A percentile compares a stretch with the other conserved stretches of the same genome.
Conservation (phyloP, 768 basidiomycete species). For the Dioszegia aurantiaca region DNA sequence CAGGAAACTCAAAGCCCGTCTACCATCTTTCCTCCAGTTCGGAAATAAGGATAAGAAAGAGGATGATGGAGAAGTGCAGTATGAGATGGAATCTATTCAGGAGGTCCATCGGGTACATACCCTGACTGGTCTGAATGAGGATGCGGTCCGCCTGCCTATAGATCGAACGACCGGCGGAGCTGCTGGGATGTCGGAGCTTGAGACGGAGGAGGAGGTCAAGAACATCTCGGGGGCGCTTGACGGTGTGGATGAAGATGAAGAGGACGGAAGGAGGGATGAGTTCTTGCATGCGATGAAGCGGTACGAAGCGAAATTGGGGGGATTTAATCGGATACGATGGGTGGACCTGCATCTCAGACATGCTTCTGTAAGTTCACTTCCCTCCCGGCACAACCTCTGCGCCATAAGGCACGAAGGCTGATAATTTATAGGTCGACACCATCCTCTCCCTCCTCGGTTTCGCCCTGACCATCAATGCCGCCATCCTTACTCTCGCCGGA, state of each 20-base stretch:
- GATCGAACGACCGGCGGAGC: too few relatives aligned
- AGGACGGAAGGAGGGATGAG: slow-evolving; percentile 16
- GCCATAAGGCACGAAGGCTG: too few relatives aligned
- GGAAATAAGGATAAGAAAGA: not conserved
- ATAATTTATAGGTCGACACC: slow-evolving; percentile 58
- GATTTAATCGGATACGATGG: slow-evolving; percentile 50
- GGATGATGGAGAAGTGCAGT: not conserved
- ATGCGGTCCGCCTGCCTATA: slow-evolving; percentile 5
- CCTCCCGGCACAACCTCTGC: too few relatives aligned
- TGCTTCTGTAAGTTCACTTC: slow-evolving; percentile 41
- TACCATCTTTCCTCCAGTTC: not conserved
- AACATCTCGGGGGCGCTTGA: not conserved
- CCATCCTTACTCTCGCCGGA: slow-evolving; percentile 73
- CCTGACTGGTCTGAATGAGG: slow-evolving; percentile 10
- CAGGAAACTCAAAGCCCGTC: not conserved
- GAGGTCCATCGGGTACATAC: not conserved
- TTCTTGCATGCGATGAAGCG: slow-evolving; percentile 25
- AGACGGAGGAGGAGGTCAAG: slow-evolving; percentile 12
- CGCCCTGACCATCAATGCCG: slow-evolving; percentile 81
- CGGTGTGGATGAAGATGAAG: slow-evolving; percentile 7
- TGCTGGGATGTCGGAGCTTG: not conserved
- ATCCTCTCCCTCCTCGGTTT: slow-evolving; percentile 67
- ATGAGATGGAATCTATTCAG: slow-evolving; percentile 1
- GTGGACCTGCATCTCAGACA: slow-evolving; percentile 49
- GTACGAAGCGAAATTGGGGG: slow-evolving; percentile 40